These are phyloP conservation scores for Yarrowia sp. DNA, from an alignment of 805 yeast species.

Conservation along the genomic window DNA sequence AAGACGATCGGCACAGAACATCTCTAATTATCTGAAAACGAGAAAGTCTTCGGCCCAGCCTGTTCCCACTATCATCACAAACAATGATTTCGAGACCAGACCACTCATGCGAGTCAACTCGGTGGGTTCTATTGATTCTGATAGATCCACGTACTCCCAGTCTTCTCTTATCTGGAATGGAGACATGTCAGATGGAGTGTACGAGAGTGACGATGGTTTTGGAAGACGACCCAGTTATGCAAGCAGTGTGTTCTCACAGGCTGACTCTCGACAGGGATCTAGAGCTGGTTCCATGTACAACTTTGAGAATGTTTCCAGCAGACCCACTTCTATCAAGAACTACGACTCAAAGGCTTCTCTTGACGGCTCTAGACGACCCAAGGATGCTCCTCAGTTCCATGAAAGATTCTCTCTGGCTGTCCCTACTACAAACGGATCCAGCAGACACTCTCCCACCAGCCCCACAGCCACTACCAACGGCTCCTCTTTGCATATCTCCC, in stretches of 20 bases:
- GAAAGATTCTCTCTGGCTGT: conserved; percentile 13
- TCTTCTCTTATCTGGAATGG: conserved; percentile 30
- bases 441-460: background rate
- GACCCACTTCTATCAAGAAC: conserved; percentile 11
- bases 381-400: background rate
- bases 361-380: conserved; percentile 8
- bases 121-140: conserved; percentile 16
- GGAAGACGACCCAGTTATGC: conserved; percentile 36
- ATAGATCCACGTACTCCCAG: conserved; percentile 5
- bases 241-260: conserved; percentile 34
- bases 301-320: background rate
- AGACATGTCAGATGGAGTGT: conserved; percentile 19
- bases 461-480: background rate
- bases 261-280: conserved; percentile 13
- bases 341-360: background rate
- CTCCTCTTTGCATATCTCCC: conserved; percentile 15
- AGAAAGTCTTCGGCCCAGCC: conserved; percentile 9
- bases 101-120: conserved; percentile 30
- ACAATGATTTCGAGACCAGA: background rate
- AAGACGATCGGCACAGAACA: conserved; percentile 29
- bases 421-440: background rate
- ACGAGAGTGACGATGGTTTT: conserved; percentile 31
- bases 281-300: conserved; percentile 23
- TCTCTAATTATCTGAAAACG: conserved; percentile 16
- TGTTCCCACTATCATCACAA: background rate